Percentiles rank a stretch among this genome's conserved stretches.
Evolutionary conservation across 1,284 basidiomycete species (phyloP).

Genomic region (Lignosus rhinocerotis): DNA sequence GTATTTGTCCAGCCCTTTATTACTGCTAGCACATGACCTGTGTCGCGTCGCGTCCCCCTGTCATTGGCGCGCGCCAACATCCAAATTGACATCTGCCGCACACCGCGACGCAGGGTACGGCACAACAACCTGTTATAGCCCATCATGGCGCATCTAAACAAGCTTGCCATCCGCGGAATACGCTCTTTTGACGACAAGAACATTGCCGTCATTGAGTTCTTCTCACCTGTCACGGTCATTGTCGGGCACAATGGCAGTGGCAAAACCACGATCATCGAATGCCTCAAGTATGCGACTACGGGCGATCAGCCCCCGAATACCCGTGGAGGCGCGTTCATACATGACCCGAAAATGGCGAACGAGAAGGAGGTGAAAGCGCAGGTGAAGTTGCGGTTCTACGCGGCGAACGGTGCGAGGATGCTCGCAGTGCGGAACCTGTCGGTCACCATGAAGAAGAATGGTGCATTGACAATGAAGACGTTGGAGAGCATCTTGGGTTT

Average conservation of each 20-base stretch:
- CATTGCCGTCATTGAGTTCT: conserved; percentile 95
- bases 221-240: conserved; percentile 96
- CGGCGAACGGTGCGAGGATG: conserved; percentile 88
- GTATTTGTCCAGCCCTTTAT: too few species aligned
- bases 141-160: conserved; percentile 82
- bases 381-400: conserved; percentile 91
- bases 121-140: not conserved
- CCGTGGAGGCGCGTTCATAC: conserved; percentile 96
- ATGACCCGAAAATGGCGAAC: conserved; percentile 99
- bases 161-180: conserved; percentile 85
- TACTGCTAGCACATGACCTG: conserved; percentile 12
- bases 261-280: conserved; percentile 99
- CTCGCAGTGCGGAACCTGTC: conserved; percentile 92
- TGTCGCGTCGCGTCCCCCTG: conserved; percentile 19
- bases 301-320: conserved; percentile 98
- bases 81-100: not conserved
- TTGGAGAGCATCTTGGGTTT: conserved; percentile 88
- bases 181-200: conserved; percentile 95
- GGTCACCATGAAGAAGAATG: conserved; percentile 90
- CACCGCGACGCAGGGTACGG: not conserved
- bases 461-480: conserved; percentile 94
- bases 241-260: conserved; percentile 99
- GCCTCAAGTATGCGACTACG: conserved; percentile 98
- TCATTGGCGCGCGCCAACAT: not conserved
- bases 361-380: conserved; percentile 99